These are phyloP conservation scores for Halophytophthora batemanensis DNA, from an alignment of 352 stramenopile genomes.

Conservation along the genomic window DNA sequence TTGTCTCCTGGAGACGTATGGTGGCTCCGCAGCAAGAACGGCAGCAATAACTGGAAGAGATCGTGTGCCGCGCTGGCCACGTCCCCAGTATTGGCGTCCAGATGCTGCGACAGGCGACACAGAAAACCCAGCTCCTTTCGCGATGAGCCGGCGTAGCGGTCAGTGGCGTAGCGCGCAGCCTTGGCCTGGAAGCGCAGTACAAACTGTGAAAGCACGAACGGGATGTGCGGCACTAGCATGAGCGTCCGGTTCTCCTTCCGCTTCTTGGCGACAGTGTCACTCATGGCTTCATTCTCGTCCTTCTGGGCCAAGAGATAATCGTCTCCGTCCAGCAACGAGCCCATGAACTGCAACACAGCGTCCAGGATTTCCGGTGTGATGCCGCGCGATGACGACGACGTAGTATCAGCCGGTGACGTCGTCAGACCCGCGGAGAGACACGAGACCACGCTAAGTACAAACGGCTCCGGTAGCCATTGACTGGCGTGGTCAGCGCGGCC, in stretches of 20 bases:
- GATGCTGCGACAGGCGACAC: slow-evolving; percentile 67
- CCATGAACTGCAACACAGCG: slow-evolving; percentile 73
- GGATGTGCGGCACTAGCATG: slow-evolving; percentile 69
- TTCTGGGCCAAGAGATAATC: slow-evolving; percentile 25
- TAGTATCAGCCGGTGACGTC: slow-evolving; percentile 10
- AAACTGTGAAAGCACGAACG: slow-evolving; percentile 79
- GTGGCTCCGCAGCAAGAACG: slow-evolving; percentile 83
- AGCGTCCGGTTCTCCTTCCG: not conserved
- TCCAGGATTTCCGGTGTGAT: slow-evolving; percentile 71
- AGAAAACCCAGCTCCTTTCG: slow-evolving; percentile 80
- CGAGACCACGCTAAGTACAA: slow-evolving; percentile 54
- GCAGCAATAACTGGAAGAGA: slow-evolving; percentile 82
- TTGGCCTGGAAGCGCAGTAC: slow-evolving; percentile 81
- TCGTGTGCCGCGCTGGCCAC: slow-evolving; percentile 49
- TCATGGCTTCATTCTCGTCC: slow-evolving; percentile 21
- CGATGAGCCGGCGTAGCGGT: slow-evolving; percentile 77
- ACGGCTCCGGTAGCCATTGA: slow-evolving; percentile 28
- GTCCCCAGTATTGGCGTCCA: slow-evolving; percentile 38
- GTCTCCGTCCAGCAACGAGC: slow-evolving; percentile 73
- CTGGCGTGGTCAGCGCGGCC: slow-evolving; percentile 40
- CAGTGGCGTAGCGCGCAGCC: slow-evolving; percentile 65
- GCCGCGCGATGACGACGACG: slow-evolving; percentile 30
- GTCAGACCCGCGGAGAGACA: slow-evolving; percentile 63
- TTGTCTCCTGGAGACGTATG: slow-evolving; percentile 69
- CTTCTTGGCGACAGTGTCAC: slow-evolving; percentile 5